phyloP scores from a whole-genome alignment of 371 early-diverging fungal species.

The Lichtheimia ramosa region DNA sequence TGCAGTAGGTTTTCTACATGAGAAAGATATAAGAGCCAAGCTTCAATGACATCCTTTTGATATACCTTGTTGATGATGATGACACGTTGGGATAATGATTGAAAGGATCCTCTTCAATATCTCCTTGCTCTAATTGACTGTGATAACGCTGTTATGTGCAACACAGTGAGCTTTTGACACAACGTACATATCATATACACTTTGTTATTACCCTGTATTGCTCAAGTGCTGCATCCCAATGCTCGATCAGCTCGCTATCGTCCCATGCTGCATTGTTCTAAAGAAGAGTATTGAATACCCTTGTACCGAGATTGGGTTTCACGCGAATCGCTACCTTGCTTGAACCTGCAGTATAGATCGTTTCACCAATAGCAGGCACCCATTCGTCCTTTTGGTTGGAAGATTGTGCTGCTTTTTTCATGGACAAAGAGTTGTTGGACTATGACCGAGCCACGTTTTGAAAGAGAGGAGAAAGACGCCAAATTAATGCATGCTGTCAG shows the following conservation, averaged over 20 bases:
- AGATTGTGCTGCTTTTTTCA: too few relatives aligned
- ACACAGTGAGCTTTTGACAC: background rate
- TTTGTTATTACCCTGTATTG: constrained; percentile 30
- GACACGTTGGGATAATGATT: too few relatives aligned
- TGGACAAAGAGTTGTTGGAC: too few relatives aligned
- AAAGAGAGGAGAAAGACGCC: too few relatives aligned
- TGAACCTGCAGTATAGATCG: constrained; percentile 7
- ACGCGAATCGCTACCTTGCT: background rate
- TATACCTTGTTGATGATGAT: too few relatives aligned
- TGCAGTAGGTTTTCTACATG: too few relatives aligned
- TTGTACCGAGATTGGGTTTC: background rate
- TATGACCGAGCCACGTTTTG: too few relatives aligned
- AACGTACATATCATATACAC: background rate
- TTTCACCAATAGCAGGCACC: constrained; percentile 14
- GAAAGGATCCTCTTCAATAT: too few relatives aligned
- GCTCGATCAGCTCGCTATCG: constrained; percentile 57
- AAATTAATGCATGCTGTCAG: background rate
- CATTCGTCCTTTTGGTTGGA: background rate
- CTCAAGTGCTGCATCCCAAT: constrained; percentile 60
- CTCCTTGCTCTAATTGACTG: background rate
- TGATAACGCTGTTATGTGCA: background rate
- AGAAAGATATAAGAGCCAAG: too few relatives aligned
- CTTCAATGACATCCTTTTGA: too few relatives aligned
- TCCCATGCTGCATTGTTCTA: constrained; percentile 57
- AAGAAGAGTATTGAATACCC: background rate